Conservation (phyloP, 805 yeast species). For the Nakazawaea molendinolei region DNA sequence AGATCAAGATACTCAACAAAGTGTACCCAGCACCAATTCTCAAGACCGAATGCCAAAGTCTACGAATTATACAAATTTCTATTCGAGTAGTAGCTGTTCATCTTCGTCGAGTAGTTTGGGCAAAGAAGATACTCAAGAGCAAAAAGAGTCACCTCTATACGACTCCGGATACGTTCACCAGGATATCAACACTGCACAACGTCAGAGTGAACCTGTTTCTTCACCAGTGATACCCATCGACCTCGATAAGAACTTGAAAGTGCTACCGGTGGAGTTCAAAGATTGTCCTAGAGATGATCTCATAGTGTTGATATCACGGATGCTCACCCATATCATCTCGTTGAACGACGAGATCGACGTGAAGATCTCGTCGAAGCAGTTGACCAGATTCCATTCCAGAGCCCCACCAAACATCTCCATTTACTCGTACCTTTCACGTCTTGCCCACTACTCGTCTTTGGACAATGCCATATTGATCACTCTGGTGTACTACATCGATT, state of each 20-base stretch:
- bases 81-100: constrained; percentile 3
- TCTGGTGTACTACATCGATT: constrained; percentile 84
- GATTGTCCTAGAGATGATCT: constrained; percentile 67
- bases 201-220: too few species aligned
- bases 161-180: not conserved
- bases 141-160: not conserved
- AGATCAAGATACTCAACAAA: not conserved
- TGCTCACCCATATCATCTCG: constrained; percentile 68
- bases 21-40: too few species aligned
- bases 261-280: constrained; percentile 47
- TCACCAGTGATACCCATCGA: too few species aligned
- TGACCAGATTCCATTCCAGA: constrained; percentile 90
- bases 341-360: constrained; percentile 52
- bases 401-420: constrained; percentile 87
- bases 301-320: constrained; percentile 65
- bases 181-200: not conserved
- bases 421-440: constrained; percentile 65
- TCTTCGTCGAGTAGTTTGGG: not conserved
- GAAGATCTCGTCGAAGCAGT: constrained; percentile 29
- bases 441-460: constrained; percentile 77
- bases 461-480: constrained; percentile 79
- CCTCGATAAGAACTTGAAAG: too few species aligned
- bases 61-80: too few species aligned
- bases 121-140: not conserved
- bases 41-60: too few species aligned